Percentiles rank a stretch among this genome's conserved stretches.
Evolutionary conservation across 176 grass and related monocot genomes (phyloP).

Genomic region (Guadua angustifolia): DNA sequence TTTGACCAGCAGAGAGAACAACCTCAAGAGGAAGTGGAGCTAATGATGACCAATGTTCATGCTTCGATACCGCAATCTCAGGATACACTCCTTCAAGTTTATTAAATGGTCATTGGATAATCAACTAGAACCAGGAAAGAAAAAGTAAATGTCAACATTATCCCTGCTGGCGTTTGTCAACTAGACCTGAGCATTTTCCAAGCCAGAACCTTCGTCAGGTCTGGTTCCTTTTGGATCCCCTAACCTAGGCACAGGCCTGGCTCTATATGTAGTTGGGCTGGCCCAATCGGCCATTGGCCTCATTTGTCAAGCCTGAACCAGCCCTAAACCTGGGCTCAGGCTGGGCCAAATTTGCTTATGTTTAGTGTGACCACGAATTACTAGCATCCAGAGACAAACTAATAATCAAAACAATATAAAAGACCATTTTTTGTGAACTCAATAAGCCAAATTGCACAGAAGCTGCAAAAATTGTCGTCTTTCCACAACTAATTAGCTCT

Average conservation of each 20-base stretch:
- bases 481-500: conserved; percentile 3
- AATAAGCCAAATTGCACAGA: conserved; percentile 6
- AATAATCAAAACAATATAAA: conserved; percentile 1
- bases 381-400: conserved; percentile 25
- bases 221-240: neutral
- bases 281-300: neutral
- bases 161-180: neutral
- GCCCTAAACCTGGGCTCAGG: neutral
- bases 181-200: conserved; percentile 29
- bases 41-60: conserved; percentile 98
- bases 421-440: neutral
- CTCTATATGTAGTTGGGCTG: neutral
- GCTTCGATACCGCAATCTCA: conserved; percentile 88
- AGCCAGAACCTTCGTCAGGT: neutral
- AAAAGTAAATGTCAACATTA: conserved; percentile 9
- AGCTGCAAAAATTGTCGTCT: neutral
- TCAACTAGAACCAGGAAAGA: neutral
- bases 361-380: conserved; percentile 1
- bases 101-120: conserved; percentile 40
- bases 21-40: conserved; percentile 95
- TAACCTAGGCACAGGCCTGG: conserved; percentile 20
- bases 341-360: neutral
- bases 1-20: conserved; percentile 97
- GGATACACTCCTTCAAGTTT: conserved; percentile 86
- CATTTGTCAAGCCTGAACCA: conserved; percentile 6